Conservation (phyloP, 495 filamentous ascomycete species). For the Penicillium canariense region DNA sequence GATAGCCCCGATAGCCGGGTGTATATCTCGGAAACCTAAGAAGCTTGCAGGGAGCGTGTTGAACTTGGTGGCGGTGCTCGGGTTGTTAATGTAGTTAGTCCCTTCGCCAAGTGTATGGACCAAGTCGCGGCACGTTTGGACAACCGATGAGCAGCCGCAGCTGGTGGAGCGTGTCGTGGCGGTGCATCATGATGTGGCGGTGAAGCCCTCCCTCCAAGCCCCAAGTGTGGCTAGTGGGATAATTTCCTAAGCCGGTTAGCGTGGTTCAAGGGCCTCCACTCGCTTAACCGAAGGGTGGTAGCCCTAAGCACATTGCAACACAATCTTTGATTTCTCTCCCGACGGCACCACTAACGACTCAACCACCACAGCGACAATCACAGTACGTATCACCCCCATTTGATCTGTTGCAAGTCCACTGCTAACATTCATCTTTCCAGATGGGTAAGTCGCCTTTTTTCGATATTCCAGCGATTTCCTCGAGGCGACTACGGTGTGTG, state of each 20-base stretch:
- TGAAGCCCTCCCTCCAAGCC: slow-evolving; percentile 1
- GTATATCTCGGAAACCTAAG: neutral
- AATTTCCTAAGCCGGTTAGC: neutral
- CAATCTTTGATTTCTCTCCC: slow-evolving; percentile 45
- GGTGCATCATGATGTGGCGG: slow-evolving; percentile 13
- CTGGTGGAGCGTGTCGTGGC: slow-evolving; percentile 8
- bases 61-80: slow-evolving; percentile 53
- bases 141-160: neutral
- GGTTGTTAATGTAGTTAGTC: neutral
- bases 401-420: slow-evolving; percentile 16
- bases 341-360: slow-evolving; percentile 43
- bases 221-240: neutral
- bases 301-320: slow-evolving; percentile 49
- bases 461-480: slow-evolving; percentile 23
- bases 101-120: neutral
- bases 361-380: slow-evolving; percentile 56
- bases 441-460: slow-evolving; percentile 54
- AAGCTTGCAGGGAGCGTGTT: slow-evolving; percentile 11
- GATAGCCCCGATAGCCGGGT: neutral
- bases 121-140: neutral
- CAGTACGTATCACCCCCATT: slow-evolving; percentile 42
- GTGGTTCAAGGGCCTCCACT: slow-evolving; percentile 26
- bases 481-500: slow-evolving; percentile 36
- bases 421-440: slow-evolving; percentile 40
- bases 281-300: slow-evolving; percentile 50